Percentiles rank a stretch among this genome's conserved stretches.
Evolutionary conservation across 331 rosid genomes (phyloP).

Genomic region (Saraca asoca): DNA sequence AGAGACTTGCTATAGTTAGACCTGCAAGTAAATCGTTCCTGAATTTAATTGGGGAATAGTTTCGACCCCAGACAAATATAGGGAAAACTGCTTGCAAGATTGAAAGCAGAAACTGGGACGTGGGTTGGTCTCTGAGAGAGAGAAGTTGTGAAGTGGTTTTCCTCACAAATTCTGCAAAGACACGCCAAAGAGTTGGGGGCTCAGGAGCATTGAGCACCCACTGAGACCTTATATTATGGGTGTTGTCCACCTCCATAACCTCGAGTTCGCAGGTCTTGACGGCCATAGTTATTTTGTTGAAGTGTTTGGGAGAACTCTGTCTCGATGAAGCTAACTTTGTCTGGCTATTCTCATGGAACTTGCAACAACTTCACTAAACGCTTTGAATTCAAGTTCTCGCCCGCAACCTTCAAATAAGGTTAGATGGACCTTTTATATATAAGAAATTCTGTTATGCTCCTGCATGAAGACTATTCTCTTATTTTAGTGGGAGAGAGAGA

Average conservation of each 20-base stretch:
- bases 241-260: constrained; percentile 21
- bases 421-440: too few species aligned
- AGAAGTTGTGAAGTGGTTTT: constrained; percentile 32
- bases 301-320: constrained; percentile 70
- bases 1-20: constrained; percentile 71
- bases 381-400: too few species aligned
- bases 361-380: too few species aligned
- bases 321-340: too few species aligned
- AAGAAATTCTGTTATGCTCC: too few species aligned
- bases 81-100: constrained; percentile 50
- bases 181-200: constrained; percentile 48
- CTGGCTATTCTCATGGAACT: too few species aligned
- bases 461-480: too few species aligned
- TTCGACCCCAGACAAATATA: constrained; percentile 56
- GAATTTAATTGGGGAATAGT: constrained; percentile 45
- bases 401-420: too few species aligned
- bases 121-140: constrained; percentile 34
- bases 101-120: constrained; percentile 35
- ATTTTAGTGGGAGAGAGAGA: too few species aligned
- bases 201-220: constrained; percentile 66
- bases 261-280: constrained; percentile 25
- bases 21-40: constrained; percentile 69
- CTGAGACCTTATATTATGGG: constrained; percentile 40
- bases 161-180: constrained; percentile 34
- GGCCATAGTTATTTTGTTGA: constrained; percentile 40